Base-by-base conservation (phyloP, 2,329 filamentous ascomycete species). In the Fusarium ambrosium region DNA sequence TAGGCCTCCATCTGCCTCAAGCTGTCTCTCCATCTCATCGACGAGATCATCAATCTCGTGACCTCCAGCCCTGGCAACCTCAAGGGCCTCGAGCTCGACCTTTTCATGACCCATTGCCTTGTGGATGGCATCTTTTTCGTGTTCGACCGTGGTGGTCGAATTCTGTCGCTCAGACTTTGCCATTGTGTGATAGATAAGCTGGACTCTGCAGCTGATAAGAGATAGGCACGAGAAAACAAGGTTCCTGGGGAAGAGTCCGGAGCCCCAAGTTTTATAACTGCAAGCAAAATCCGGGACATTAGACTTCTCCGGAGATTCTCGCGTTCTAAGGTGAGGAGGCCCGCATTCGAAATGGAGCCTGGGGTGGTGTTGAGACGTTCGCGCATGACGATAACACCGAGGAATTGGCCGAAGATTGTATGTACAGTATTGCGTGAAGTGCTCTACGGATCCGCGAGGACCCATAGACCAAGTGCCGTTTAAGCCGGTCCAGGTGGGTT, bases 1-100 rank as follows among this genome's bases (percentile, higher is more conserved):
- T 1, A 81, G 74, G 10, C 81, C 81, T 1, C 80, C 81, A 3
- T 68, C 59, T 3, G 73, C 82, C 13, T 80, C 81, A 20, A 86
- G 81, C 77, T 86, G 80, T 11, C 77, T 77, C 75, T 86, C 85
- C 84, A 86, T 84, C 59, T 84, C 81, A 27, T 76, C 76, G 37
- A 86, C 85, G 61, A 86, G 78, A 16, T 79, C 79, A 56, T 86
- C 82, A 18, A 86, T 78, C 55, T 85, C 82, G 9, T 69, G 70
- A 4, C 79, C 79, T 55, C 80, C 82, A 29, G 79, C 81, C 37
- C 79, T 77, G 6, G 84, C 81, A 10, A 82, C 78, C 64, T 85
- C 84, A 14, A 84, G 66, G 20, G 84, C 82, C 64, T 86, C 81
- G 16, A 78, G 61, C 20, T 78, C 79, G 10, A 73, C 75, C 68